Evolutionary conservation across 148 eudicot genomes (phyloP).

Genomic region (Hydrangea macrophylla): DNA sequence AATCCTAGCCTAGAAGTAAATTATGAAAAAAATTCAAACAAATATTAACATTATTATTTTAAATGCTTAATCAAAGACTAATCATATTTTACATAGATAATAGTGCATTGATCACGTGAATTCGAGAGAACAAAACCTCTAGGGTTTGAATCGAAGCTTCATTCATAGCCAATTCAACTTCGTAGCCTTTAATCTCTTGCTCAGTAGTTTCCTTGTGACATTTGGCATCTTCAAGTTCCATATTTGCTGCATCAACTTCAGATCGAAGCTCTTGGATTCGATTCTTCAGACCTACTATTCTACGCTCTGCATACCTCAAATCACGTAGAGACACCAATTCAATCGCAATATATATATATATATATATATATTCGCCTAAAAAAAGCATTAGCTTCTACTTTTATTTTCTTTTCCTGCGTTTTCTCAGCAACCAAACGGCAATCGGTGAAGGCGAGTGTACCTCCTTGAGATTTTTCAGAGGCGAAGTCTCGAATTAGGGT

Average conservation of each 20-base stretch:
- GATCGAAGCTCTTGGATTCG: slow-evolving; percentile 51
- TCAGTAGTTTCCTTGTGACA: slow-evolving; percentile 54
- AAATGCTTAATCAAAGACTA: background rate
- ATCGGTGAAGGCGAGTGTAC: slow-evolving; percentile 24
- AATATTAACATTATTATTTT: background rate
- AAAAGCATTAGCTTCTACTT: background rate
- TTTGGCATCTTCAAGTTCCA: slow-evolving; percentile 49
- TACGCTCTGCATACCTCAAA: slow-evolving; percentile 41
- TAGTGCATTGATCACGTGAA: background rate
- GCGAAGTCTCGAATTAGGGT: slow-evolving; percentile 61
- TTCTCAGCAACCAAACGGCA: slow-evolving; percentile 5
- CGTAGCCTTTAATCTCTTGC: slow-evolving; percentile 68
- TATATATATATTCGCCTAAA: background rate
- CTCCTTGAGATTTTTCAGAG: slow-evolving; percentile 72
- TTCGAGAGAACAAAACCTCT: slow-evolving; percentile 38
- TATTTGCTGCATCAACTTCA: slow-evolving; percentile 38
- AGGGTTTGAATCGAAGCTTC: slow-evolving; percentile 57
- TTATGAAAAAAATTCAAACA: background rate
- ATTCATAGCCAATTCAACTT: slow-evolving; percentile 59
- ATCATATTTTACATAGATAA: background rate
- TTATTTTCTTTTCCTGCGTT: background rate
- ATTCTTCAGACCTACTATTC: slow-evolving; percentile 54
- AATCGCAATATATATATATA: background rate
- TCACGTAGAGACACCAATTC: background rate
- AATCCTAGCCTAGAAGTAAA: slow-evolving; percentile 48